Conservation (phyloP, 306 rosid genomes). For the Prunus kanzakura region DNA sequence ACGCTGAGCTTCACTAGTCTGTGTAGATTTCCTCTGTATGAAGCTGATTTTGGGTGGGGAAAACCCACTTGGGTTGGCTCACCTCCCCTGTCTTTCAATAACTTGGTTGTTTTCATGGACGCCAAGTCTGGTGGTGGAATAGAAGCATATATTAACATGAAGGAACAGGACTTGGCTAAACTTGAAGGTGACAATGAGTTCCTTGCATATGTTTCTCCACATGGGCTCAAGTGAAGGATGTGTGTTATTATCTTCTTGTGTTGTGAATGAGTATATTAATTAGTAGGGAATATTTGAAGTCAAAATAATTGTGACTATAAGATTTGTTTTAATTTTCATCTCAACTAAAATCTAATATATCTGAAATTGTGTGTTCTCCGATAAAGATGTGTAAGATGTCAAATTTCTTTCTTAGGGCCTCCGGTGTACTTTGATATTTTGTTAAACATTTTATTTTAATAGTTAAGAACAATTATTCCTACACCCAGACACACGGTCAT, state of each 20-base stretch:
- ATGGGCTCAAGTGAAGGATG: not conserved
- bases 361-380: not conserved
- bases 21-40: constrained; percentile 35
- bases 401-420: too few relatives aligned
- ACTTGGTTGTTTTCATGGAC: constrained; percentile 20
- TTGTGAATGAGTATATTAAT: not conserved
- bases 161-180: constrained; percentile 10
- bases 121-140: constrained; percentile 24
- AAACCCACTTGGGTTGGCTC: constrained; percentile 34
- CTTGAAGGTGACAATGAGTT: constrained; percentile 29
- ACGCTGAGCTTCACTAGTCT: constrained; percentile 21
- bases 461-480: too few relatives aligned
- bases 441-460: too few relatives aligned
- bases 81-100: constrained; percentile 18
- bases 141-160: constrained; percentile 26
- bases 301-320: not conserved
- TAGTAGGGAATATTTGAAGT: too few relatives aligned
- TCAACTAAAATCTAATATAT: too few relatives aligned
- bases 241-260: too few relatives aligned
- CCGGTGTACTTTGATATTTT: too few relatives aligned
- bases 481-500: too few relatives aligned
- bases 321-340: not conserved
- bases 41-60: constrained; percentile 42
- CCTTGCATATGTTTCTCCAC: constrained; percentile 3
- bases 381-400: too few relatives aligned